Evolutionary conservation across 106 monocot species (phyloP), one percentile per base, ranked within the genome.

Genomic region (Dendrobium catenatum): DNA sequence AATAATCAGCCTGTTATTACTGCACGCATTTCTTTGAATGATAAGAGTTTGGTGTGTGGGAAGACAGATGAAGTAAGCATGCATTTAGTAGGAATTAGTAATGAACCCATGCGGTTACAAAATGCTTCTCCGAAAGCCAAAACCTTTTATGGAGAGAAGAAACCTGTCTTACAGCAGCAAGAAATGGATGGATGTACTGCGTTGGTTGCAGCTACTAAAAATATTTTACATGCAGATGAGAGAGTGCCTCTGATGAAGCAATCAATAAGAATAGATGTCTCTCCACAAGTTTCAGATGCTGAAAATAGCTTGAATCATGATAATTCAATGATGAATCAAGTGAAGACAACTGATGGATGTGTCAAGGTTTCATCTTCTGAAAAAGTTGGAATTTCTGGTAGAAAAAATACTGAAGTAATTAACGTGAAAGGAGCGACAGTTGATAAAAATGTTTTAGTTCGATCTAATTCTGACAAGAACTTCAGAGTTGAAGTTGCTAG

Each of bases 381-480:
- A 76, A 76, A 76, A 46, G 26, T 27, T 29, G 49, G 22, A 10
- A 9, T 48, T 76, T 49, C 40, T 37, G 22, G 51, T 4, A 47
- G 17, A 13, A 76, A 49, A 26, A 17, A 27, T 49, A 29, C 47
- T 51, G 47, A 22, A 48, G 26, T 24, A 15, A 76, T 17, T 42
- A 76, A 27, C 9, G 11, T 3, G 11, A 76, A 76, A 20, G 76
- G 27, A 76, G 27, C 13, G 2, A 49, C 0, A 9, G 15, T 76
- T 76, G 48, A 76, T 27, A 27, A 29, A 15, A 49, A 9, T 74
- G 43, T 19, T 76, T 6, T 49, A 49, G 27, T 51, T 76, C 17
- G 76, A 76, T 76, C 48, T 19, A 76, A 76, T 51, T 76, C 76
- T 76, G 49, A 24, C 47, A 76, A 76, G 49, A 47, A 13, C 19